Base-by-base conservation (phyloP, 2,329 filamentous ascomycete species). In the Rosellinia necatrix region DNA sequence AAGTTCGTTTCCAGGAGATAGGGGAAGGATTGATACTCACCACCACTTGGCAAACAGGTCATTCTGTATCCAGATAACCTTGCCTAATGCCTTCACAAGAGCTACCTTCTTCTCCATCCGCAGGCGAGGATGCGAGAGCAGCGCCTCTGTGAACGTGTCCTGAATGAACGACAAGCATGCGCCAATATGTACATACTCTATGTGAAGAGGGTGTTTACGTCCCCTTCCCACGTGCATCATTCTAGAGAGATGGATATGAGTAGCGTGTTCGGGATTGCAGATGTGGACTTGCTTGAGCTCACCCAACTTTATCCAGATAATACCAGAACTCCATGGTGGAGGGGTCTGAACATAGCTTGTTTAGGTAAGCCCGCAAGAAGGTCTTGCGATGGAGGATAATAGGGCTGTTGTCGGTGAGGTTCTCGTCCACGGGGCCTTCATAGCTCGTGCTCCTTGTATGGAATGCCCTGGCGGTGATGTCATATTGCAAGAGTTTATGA, bases 21-120 rank as follows among this genome's bases (percentile, higher is more conserved):
- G 1, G n/a, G 17, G 35, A 13, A 21, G 40, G 8, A 15, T 44
- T 22, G 9, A 42, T 53, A 58, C 58, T 22, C 55, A 61, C 58
- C 58, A 89, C 87, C 89, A 92, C 71, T 88, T 89, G n/a, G 89
- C 88, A 71, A 93, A 90, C 25, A 93, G 78, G 71, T 93, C 90
- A 69, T 93, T 93, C 73, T 93, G 90, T 63, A 93, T 92, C 89
- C 90, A 93, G 62, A 93, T 87, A 22, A 93, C 86, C 71, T 94
- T 93, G 60, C 85, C 85, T 19, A 93, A 77, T 1, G 90, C 90
- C 69, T 88, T 89, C 42, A 92, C 81, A 4, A 93, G 80, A 19
- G 83, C 86, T 15, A 88, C 86, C 75, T 92, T 92, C 72, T 82
- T 82, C 54, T 80, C 77, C 65, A 90, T 78, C 32, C 81, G 78